phyloP scores from a whole-genome alignment of 352 stramenopile genomes.

The Ochromonadaceae sp. region DNA sequence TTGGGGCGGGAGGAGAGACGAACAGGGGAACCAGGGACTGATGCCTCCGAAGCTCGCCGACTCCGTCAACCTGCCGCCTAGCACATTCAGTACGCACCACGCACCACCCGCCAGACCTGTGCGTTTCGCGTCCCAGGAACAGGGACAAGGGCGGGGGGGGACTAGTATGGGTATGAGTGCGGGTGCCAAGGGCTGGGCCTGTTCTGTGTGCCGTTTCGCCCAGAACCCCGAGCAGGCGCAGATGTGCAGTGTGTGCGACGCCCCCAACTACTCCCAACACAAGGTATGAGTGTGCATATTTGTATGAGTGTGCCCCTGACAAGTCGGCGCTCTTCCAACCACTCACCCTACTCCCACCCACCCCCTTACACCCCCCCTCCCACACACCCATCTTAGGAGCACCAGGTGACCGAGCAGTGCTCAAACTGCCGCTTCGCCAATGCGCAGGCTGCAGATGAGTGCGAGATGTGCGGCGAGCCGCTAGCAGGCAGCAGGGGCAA shows the following conservation, averaged over 20 bases:
- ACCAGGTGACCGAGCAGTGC: slow-evolving; percentile 10
- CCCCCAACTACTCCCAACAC: neutral
- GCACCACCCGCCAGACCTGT: no score
- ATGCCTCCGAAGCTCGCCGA: no score
- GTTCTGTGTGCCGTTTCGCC: neutral
- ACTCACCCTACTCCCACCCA: no score
- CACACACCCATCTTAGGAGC: neutral
- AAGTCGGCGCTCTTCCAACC: no score
- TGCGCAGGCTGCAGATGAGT: slow-evolving; percentile 13
- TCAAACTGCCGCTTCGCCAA: slow-evolving; percentile 4
- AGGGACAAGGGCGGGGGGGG: no score
- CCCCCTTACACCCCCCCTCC: no score
- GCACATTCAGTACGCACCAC: no score
- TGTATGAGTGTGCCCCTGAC: neutral
- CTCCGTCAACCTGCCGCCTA: no score
- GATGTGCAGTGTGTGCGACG: neutral
- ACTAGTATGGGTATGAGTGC: no score
- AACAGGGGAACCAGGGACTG: no score
- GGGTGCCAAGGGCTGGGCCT: neutral
- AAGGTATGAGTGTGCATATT: slow-evolving; percentile 5
- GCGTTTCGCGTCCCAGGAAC: no score
- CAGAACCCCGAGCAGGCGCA: neutral
- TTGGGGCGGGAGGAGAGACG: no score
- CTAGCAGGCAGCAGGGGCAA: neutral
- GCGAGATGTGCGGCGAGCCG: slow-evolving; percentile 18